Evolutionary conservation across 805 yeast genomes (phyloP).

Genomic region (Ogataea nonfermentans): DNA sequence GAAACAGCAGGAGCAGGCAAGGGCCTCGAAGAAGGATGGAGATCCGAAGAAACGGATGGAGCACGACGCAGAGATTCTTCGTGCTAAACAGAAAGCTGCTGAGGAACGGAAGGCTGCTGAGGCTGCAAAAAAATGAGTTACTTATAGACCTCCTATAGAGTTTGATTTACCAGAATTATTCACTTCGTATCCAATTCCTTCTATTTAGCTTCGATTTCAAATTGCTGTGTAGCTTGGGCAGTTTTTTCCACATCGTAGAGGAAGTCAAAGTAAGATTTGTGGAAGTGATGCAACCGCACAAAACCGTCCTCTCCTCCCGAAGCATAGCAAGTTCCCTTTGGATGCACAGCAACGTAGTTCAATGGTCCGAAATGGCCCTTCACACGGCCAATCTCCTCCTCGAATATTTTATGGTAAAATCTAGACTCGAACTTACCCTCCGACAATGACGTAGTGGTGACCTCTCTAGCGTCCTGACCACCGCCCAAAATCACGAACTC

Average conservation of each 20-base stretch:
- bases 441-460: conserved; percentile 89
- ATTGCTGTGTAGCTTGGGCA: conserved; percentile 43
- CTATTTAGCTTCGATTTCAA: conserved; percentile 19
- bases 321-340: conserved; percentile 90
- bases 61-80: conserved; percentile 83
- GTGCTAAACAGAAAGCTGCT: conserved; percentile 85
- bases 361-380: conserved; percentile 99
- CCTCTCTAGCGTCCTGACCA: conserved; percentile 99
- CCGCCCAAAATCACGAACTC: conserved; percentile 94
- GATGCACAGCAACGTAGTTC: conserved; percentile 90
- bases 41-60: conserved; percentile 86
- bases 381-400: conserved; percentile 94
- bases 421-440: conserved; percentile 98
- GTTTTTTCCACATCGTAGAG: conserved; percentile 88
- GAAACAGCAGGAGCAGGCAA: conserved; percentile 65
- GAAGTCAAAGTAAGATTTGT: conserved; percentile 89
- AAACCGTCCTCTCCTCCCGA: conserved; percentile 99
- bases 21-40: conserved; percentile 65
- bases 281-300: conserved; percentile 91
- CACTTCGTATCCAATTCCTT: conserved; percentile 1
- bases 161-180: not conserved
- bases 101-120: conserved; percentile 40
- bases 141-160: not conserved
- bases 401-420: conserved; percentile 90
- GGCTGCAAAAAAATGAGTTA: conserved; percentile 25